phyloP scores from a whole-genome alignment of 2,329 filamentous ascomycete genomes.

The Ramularia collo-cygni region DNA sequence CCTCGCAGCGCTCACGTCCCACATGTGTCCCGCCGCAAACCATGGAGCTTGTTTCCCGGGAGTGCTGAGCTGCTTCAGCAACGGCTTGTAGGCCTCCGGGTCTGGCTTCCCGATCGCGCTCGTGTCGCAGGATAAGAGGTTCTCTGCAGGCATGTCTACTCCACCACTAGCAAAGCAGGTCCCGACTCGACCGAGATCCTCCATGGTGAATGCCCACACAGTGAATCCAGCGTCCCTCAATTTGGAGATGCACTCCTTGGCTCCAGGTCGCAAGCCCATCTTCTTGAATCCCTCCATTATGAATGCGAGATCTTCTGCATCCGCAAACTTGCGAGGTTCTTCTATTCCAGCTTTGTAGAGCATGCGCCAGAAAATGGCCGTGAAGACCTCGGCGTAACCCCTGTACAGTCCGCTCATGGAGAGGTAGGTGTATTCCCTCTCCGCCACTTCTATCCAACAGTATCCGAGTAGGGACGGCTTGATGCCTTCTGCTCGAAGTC shows the following conservation, averaged over 20 bases:
- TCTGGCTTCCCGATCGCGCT: slow-evolving; percentile 45
- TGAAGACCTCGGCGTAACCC: slow-evolving; percentile 37
- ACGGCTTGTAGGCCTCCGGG: slow-evolving; percentile 39
- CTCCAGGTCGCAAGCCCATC: slow-evolving; percentile 32
- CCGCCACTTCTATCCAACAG: slow-evolving; percentile 41
- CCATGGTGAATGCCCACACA: slow-evolving; percentile 48
- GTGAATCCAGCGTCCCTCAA: slow-evolving; percentile 44
- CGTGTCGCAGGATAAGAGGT: slow-evolving; percentile 47
- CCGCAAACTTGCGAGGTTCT: slow-evolving; percentile 37
- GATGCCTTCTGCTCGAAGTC: slow-evolving; percentile 34
- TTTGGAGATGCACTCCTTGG: slow-evolving; percentile 37
- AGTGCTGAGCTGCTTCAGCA: slow-evolving; percentile 35
- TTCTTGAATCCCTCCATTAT: slow-evolving; percentile 35
- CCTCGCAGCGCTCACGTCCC: slow-evolving; percentile 50
- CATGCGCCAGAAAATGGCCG: slow-evolving; percentile 44
- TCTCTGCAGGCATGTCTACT: slow-evolving; percentile 44
- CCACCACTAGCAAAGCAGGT: slow-evolving; percentile 45
- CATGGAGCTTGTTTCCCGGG: slow-evolving; percentile 33
- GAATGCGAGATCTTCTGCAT: slow-evolving; percentile 36
- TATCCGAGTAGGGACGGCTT: slow-evolving; percentile 40
- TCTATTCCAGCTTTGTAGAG: slow-evolving; percentile 40
- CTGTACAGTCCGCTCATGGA: slow-evolving; percentile 39
- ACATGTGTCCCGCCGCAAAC: slow-evolving; percentile 54
- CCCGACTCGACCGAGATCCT: slow-evolving; percentile 41
- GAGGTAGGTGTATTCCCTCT: slow-evolving; percentile 46